Evolutionary conservation across 768 basidiomycete species (phyloP), one percentile per base, ranked within the genome.

Genomic region (Lactifluus echinatus): DNA sequence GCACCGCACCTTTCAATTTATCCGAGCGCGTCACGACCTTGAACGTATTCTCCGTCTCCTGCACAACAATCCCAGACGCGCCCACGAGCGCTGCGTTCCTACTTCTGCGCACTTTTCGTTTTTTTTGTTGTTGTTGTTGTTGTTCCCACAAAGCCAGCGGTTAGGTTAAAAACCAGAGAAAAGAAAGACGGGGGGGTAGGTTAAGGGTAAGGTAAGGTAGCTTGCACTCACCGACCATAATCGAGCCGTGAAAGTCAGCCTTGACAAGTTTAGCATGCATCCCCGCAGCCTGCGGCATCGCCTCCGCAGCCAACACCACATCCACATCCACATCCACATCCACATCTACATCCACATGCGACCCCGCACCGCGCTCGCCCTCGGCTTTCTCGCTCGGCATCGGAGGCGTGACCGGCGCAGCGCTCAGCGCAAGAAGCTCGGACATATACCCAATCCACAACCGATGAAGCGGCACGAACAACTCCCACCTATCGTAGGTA

Each of bases 381-480:
- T 34, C 34, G 34, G 12, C 34, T 15, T 14, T 34, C 12, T 34
- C 34, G 4, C 12, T 11, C 12, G 11, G 12, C 12, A 14, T 10
- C 34, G 65, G 57, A 11, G 67, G 48, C 4, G 75, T n/a, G n/a
- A n/a, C n/a, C n/a, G 71, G 34, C n/a, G n/a, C n/a, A n/a, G n/a
- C n/a, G 66, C 66, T 28, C 0, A 94, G 73, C 8, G 74, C 77
- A 6, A 94, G 76, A 11, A 94, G 74, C 66, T 94, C 93, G 1
- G 88, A 84, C 81, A 93, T 90, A 67, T 95, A 94, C 5, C 83
- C 87, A 71, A 89, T 75, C 93, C 93, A 95, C 24, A 94, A 73
- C 26, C 76, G 79, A 67, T 93, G 87, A 23, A 94, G 69, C 0
- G 89, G 87, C 7, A 89, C 52, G 60, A 93, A 89, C 7, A 84